Evolutionary conservation across 2,329 filamentous ascomycete species (phyloP).

Genomic region (Aspergillus spinulosporus): DNA sequence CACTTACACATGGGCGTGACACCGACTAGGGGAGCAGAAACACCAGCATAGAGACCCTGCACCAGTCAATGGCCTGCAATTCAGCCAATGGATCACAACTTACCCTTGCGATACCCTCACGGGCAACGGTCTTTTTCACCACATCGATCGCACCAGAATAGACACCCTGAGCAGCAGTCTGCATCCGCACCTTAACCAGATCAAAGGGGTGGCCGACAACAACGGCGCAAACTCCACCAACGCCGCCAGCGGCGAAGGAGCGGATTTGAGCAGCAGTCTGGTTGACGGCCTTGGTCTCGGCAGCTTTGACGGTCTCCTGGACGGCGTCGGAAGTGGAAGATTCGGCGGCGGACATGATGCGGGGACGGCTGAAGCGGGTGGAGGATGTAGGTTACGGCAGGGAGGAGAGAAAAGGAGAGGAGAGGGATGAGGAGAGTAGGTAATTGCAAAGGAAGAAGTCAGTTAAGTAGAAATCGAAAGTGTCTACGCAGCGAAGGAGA

Average conservation of each 20-base stretch:
- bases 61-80: slow-evolving; percentile 11
- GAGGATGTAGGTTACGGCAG: background rate
- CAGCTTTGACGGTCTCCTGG: slow-evolving; percentile 31
- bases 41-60: slow-evolving; percentile 89
- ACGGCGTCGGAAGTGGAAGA: slow-evolving; percentile 31
- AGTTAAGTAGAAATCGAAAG: background rate
- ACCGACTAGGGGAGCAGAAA: slow-evolving; percentile 88
- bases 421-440: background rate
- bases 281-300: slow-evolving; percentile 35
- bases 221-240: slow-evolving; percentile 91
- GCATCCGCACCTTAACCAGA: slow-evolving; percentile 93
- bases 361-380: slow-evolving; percentile 12
- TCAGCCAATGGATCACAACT: slow-evolving; percentile 17
- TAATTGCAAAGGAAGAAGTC: background rate
- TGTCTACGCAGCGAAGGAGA: slow-evolving; percentile 1
- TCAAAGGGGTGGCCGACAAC: slow-evolving; percentile 96
- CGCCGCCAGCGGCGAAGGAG: slow-evolving; percentile 84
- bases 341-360: slow-evolving; percentile 32
- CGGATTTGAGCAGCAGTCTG: slow-evolving; percentile 66
- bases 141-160: slow-evolving; percentile 91
- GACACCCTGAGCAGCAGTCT: slow-evolving; percentile 91
- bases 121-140: slow-evolving; percentile 80
- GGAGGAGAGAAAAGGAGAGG: slow-evolving; percentile 1
- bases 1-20: slow-evolving; percentile 98
- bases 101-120: slow-evolving; percentile 71